Conservation (phyloP, 2,329 filamentous ascomycete species). For the Aspergillus sp. region DNA sequence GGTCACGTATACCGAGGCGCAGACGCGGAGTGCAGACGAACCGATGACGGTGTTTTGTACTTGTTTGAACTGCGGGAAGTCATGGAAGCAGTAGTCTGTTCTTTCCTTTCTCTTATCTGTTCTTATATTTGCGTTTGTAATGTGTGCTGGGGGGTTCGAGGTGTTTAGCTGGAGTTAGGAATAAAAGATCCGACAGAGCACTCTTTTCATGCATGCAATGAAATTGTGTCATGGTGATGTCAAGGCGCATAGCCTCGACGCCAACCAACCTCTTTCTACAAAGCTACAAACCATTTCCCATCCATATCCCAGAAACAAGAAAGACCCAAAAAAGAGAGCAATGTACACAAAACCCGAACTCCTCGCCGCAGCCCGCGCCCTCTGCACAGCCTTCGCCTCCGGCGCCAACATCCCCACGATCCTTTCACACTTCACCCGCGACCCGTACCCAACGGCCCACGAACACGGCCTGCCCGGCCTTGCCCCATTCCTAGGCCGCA, state of each 20-base stretch:
- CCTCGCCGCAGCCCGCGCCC: conserved; percentile 17
- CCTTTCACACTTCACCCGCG: conserved; percentile 28
- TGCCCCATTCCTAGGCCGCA: conserved; percentile 36
- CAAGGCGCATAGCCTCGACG: neutral
- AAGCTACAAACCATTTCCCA: neutral
- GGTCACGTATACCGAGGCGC: conserved; percentile 92
- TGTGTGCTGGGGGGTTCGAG: neutral
- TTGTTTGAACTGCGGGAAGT: conserved; percentile 41
- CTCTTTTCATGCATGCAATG: no score
- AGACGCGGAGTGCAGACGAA: conserved; percentile 92
- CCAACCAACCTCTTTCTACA: neutral
- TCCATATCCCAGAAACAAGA: neutral
- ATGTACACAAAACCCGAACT: conserved; percentile 14
- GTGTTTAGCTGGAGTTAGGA: neutral
- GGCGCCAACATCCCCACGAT: conserved; percentile 15
- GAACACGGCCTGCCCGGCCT: conserved; percentile 36
- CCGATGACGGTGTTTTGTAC: conserved; percentile 52
- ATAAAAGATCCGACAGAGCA: neutral
- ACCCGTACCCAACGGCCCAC: conserved; percentile 19
- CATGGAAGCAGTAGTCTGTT: conserved; percentile 34
- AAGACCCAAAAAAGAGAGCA: neutral
- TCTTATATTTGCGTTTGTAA: conserved; percentile 3
- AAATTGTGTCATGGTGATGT: neutral
- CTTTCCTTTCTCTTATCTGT: conserved; percentile 4
- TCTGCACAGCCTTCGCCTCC: conserved; percentile 26